These are phyloP conservation scores for Saturnispora sanitii DNA, from an alignment of 805 yeast genomes.

Conservation along the genomic window DNA sequence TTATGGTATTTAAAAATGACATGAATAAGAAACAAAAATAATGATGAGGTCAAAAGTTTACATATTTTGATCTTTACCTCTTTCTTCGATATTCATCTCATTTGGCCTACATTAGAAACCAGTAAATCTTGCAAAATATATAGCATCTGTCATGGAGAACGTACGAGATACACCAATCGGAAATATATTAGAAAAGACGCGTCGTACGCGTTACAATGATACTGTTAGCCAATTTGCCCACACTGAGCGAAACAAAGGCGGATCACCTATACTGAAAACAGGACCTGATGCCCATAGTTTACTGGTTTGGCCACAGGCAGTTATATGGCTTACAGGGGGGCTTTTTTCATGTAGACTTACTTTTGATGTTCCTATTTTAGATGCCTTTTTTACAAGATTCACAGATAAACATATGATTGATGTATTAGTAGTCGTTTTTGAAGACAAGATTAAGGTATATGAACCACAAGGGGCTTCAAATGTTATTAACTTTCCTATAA, in stretches of 20 bases:
- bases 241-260: neutral
- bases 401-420: conserved; percentile 13
- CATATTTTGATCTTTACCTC: too few species aligned
- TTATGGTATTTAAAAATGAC: conserved; percentile 33
- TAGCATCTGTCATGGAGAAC: neutral
- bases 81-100: too few species aligned
- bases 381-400: conserved; percentile 56
- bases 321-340: conserved; percentile 42
- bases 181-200: neutral
- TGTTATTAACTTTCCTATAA: conserved; percentile 61
- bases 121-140: conserved; percentile 2
- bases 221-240: neutral
- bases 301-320: conserved; percentile 27
- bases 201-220: neutral
- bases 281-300: conserved; percentile 19
- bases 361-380: conserved; percentile 41
- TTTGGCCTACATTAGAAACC: too few species aligned
- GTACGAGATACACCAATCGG: too few species aligned
- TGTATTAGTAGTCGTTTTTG: conserved; percentile 47
- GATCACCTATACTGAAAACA: conserved; percentile 12
- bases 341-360: conserved; percentile 38
- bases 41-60: too few species aligned
- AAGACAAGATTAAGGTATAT: conserved; percentile 54
- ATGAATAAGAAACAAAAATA: conserved; percentile 12
- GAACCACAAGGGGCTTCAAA: conserved; percentile 49